Evolutionary conservation across 2,329 filamentous ascomycete species (phyloP), one percentile per base, ranked within the genome.

Genomic region (Claviceps sp.): DNA sequence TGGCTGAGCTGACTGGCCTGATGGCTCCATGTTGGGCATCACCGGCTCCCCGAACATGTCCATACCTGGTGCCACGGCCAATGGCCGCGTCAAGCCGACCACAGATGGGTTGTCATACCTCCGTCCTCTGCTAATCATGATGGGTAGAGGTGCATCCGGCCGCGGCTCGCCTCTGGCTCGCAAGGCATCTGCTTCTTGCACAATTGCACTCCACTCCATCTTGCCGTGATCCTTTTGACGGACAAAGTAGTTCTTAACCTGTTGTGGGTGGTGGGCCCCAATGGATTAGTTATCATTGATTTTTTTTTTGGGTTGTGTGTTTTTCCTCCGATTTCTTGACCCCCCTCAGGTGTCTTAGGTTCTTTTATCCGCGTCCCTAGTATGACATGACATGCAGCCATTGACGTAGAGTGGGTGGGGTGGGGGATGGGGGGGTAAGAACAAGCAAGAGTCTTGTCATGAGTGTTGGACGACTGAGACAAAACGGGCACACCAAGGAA

Each of bases 211-310:
- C 75, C 78, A 84, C 49, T 82, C 79, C 2, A 69, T 66, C 57
- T 78, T 79, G 18, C 70, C 69, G 55, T 75, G 72, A 57, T 84
- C 81, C 60, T 81, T 79, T 59, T 82, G 78, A 4, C 82, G 75
- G 24, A 76, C 72, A 57, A 78, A 85, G 60, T 82, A 85, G 60
- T 86, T 86, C 60, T 84, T 84, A 24, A 85, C 81, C 80, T 84
- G 60, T 58, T 84, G 60, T 58, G 47, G 24, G 46, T 24, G 34
- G 37, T 34, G 30, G 45, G 44, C 13, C 37, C 20, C 20, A 11
- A 16, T 37, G 5, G 34, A 47, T 51, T 47, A 51, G 50, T 46
- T 13, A 26, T 47, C 14, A 34, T 38, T 22, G 1, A 18, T 8
- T 20, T 22, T 38, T n/a, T 41, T n/a, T 41, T 9, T 11, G 37